phyloP scores from a whole-genome alignment of 805 yeast genomes.

The Saturnispora kantuleensis region DNA sequence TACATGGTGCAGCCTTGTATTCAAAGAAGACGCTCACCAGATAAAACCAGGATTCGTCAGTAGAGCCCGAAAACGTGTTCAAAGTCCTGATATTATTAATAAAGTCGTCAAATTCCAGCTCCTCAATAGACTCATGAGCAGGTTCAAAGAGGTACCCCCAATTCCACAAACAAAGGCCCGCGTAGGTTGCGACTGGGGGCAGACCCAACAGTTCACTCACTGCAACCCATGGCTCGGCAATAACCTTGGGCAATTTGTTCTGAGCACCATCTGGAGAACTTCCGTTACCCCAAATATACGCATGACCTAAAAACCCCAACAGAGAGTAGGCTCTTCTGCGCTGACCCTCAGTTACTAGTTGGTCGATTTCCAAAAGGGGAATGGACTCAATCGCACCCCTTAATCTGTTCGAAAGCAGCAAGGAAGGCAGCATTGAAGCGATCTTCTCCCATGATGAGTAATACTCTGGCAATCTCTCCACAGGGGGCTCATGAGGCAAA shows the following conservation, averaged over 20 bases:
- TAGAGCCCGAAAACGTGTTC: slow-evolving; percentile 79
- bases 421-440: slow-evolving; percentile 58
- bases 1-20: slow-evolving; percentile 63
- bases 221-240: slow-evolving; percentile 61
- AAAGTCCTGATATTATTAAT: slow-evolving; percentile 68
- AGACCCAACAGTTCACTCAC: slow-evolving; percentile 53
- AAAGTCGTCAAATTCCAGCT: slow-evolving; percentile 25
- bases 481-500: slow-evolving; percentile 61
- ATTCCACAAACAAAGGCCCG: slow-evolving; percentile 85
- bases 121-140: slow-evolving; percentile 15
- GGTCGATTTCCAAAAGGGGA: slow-evolving; percentile 44
- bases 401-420: slow-evolving; percentile 55
- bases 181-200: slow-evolving; percentile 84
- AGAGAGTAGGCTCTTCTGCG: slow-evolving; percentile 74
- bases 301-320: slow-evolving; percentile 74
- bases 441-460: slow-evolving; percentile 73
- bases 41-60: slow-evolving; percentile 92
- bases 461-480: slow-evolving; percentile 44
- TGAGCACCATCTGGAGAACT: slow-evolving; percentile 16
- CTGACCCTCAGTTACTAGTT: slow-evolving; percentile 38
- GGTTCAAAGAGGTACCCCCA: slow-evolving; percentile 51
- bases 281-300: slow-evolving; percentile 70
- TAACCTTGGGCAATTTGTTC: slow-evolving; percentile 52
- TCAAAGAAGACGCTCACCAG: slow-evolving; percentile 83
- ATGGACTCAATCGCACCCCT: slow-evolving; percentile 55